A percentile compares a stretch with the other conserved stretches of the same genome.
Evolutionary conservation across 2,329 filamentous ascomycete genomes (phyloP).

Genomic region (Leptosphaerulina australis): DNA sequence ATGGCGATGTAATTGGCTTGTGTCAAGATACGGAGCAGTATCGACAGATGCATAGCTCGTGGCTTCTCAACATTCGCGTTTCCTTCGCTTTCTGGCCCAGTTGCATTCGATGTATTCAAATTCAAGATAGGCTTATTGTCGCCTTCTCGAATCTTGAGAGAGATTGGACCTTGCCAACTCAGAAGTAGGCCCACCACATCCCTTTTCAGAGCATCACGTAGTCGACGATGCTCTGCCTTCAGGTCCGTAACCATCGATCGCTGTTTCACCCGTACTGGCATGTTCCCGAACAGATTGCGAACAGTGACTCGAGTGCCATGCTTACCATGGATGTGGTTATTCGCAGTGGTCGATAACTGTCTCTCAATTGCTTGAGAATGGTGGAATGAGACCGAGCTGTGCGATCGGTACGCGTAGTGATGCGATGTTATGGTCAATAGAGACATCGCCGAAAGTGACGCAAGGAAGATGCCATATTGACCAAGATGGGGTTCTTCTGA

Average conservation of each 20-base stretch:
- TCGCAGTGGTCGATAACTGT: constrained; percentile 64
- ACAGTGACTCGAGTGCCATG: constrained; percentile 80
- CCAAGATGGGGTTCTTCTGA: constrained; percentile 62
- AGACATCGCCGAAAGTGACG: constrained; percentile 76
- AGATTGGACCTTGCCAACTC: constrained; percentile 65
- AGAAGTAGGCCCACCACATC: constrained; percentile 70
- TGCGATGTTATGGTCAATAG: constrained; percentile 78
- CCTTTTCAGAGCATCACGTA: constrained; percentile 69
- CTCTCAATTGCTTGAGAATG: constrained; percentile 70
- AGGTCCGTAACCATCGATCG: constrained; percentile 63
- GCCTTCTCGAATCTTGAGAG: constrained; percentile 64
- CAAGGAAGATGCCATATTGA: constrained; percentile 73
- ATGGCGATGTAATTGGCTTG: constrained; percentile 69
- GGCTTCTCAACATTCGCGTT: not conserved
- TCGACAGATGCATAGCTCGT: constrained; percentile 29
- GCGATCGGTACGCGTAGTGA: constrained; percentile 63
- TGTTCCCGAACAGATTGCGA: constrained; percentile 82
- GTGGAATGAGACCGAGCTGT: constrained; percentile 72
- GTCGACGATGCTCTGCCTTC: constrained; percentile 60
- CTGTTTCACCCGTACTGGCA: constrained; percentile 89
- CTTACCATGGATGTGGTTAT: constrained; percentile 60
- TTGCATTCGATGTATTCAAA: constrained; percentile 27
- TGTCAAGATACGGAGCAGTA: constrained; percentile 57
- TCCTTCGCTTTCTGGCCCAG: not conserved
- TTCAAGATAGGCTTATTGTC: constrained; percentile 48